Conservation (phyloP, 2,329 filamentous ascomycete species). For the Periconia sp. region DNA sequence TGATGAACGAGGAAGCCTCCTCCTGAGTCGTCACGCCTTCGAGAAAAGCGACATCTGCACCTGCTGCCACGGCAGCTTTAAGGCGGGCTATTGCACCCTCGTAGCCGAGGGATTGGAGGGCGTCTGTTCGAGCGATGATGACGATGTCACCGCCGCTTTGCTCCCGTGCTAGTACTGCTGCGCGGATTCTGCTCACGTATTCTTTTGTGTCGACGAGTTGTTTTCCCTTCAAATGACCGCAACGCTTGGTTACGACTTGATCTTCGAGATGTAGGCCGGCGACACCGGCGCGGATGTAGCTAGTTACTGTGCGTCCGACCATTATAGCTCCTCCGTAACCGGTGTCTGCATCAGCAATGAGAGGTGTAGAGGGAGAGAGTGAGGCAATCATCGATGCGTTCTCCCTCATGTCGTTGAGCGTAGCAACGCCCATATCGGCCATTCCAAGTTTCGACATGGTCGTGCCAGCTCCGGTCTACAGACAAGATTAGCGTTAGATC, state of each 20-base stretch:
- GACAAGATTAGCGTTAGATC: neutral
- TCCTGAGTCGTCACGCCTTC: conserved; percentile 63
- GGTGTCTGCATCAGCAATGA: conserved; percentile 68
- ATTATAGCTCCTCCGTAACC: conserved; percentile 56
- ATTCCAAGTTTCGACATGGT: conserved; percentile 66
- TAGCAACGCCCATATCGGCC: conserved; percentile 68
- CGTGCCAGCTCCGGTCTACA: conserved; percentile 67
- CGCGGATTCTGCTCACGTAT: conserved; percentile 63
- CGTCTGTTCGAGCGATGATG: conserved; percentile 69
- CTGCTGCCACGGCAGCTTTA: conserved; percentile 57
- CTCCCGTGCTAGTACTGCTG: conserved; percentile 59
- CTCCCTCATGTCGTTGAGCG: conserved; percentile 66
- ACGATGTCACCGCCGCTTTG: conserved; percentile 63
- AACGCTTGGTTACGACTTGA: conserved; percentile 69
- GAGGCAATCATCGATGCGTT: conserved; percentile 71
- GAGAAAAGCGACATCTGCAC: conserved; percentile 66
- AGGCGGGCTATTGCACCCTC: conserved; percentile 62
- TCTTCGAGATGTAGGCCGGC: conserved; percentile 69
- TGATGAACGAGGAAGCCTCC: conserved; percentile 55
- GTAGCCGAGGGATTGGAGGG: conserved; percentile 63
- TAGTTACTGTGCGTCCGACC: conserved; percentile 60
- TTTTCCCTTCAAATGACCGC: conserved; percentile 69
- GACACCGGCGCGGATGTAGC: conserved; percentile 62
- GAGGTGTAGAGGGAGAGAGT: conserved; percentile 60
- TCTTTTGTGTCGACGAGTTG: conserved; percentile 60